These are phyloP conservation scores for Penicillium occitanis DNA, from an alignment of 2,329 filamentous ascomycete species.

Conservation along the genomic window DNA sequence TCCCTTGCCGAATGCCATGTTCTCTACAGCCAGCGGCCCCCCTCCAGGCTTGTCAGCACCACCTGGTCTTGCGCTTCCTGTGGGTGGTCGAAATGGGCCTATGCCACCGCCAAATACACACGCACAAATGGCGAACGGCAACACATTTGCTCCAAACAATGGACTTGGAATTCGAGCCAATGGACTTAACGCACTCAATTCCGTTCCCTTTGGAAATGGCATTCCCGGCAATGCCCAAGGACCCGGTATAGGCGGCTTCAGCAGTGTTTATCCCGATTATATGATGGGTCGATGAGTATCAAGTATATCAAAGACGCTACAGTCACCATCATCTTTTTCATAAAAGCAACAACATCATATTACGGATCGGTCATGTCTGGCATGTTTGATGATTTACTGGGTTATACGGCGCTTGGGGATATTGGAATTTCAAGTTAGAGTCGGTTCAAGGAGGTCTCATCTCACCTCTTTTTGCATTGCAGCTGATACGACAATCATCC, in stretches of 20 bases:
- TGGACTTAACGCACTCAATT: slow-evolving; percentile 33
- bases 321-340: neutral
- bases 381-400: slow-evolving; percentile 45
- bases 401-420: slow-evolving; percentile 44
- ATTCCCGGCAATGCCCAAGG: slow-evolving; percentile 31
- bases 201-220: slow-evolving; percentile 32
- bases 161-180: slow-evolving; percentile 41
- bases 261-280: slow-evolving; percentile 47
- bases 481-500: slow-evolving; percentile 18
- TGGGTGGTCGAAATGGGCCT: slow-evolving; percentile 34
- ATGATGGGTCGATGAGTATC: slow-evolving; percentile 48
- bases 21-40: slow-evolving; percentile 69
- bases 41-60: slow-evolving; percentile 78
- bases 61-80: slow-evolving; percentile 61
- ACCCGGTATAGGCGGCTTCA: slow-evolving; percentile 37
- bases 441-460: slow-evolving; percentile 42
- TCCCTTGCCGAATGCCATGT: slow-evolving; percentile 60
- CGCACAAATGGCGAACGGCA: slow-evolving; percentile 32
- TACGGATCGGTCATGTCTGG: slow-evolving; percentile 38
- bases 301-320: neutral
- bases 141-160: slow-evolving; percentile 37
- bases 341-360: slow-evolving; percentile 20
- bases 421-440: slow-evolving; percentile 41
- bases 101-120: slow-evolving; percentile 36
- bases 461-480: slow-evolving; percentile 32